Evolutionary conservation across 2,329 filamentous ascomycete species (phyloP).

Genomic region (Hymenotorrendiella dingleyae): DNA sequence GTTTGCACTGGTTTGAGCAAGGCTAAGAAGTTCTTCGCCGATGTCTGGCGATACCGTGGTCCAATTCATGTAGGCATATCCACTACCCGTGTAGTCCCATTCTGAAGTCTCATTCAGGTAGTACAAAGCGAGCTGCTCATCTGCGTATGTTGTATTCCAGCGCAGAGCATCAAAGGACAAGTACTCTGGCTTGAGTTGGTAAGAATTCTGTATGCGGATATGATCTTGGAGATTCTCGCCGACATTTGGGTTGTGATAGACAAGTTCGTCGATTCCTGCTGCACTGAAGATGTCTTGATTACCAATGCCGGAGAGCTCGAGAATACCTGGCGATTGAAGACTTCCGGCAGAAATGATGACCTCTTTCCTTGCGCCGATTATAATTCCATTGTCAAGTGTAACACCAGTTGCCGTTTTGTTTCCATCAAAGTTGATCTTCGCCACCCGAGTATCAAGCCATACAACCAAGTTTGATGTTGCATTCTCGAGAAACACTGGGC

Average conservation of each 20-base stretch:
- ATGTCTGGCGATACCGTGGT: slow-evolving; percentile 31
- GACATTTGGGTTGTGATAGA: slow-evolving; percentile 44
- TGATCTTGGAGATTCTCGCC: slow-evolving; percentile 46
- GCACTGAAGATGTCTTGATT: slow-evolving; percentile 36
- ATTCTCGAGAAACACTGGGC: slow-evolving; percentile 36
- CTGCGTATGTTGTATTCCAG: slow-evolving; percentile 25
- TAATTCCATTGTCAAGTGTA: slow-evolving; percentile 10
- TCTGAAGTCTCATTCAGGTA: slow-evolving; percentile 9
- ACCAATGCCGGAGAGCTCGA: slow-evolving; percentile 47
- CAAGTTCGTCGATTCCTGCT: slow-evolving; percentile 37
- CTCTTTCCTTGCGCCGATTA: slow-evolving; percentile 29
- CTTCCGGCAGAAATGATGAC: slow-evolving; percentile 46
- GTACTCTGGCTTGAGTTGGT: slow-evolving; percentile 17
- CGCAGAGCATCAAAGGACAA: slow-evolving; percentile 16
- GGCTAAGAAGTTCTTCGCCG: slow-evolving; percentile 24
- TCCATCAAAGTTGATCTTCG: slow-evolving; percentile 53
- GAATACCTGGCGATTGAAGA: slow-evolving; percentile 46
- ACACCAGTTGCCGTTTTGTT: slow-evolving; percentile 15
- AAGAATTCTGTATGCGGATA: slow-evolving; percentile 21
- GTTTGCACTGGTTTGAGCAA: slow-evolving; percentile 31
- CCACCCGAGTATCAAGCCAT: slow-evolving; percentile 78
- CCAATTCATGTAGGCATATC: slow-evolving; percentile 40
- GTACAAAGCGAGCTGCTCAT: slow-evolving; percentile 31
- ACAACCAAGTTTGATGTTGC: slow-evolving; percentile 61
- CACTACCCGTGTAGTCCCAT: slow-evolving; percentile 27